Conservation (phyloP, 768 basidiomycete genomes). For the Gymnopilus dilepis region DNA sequence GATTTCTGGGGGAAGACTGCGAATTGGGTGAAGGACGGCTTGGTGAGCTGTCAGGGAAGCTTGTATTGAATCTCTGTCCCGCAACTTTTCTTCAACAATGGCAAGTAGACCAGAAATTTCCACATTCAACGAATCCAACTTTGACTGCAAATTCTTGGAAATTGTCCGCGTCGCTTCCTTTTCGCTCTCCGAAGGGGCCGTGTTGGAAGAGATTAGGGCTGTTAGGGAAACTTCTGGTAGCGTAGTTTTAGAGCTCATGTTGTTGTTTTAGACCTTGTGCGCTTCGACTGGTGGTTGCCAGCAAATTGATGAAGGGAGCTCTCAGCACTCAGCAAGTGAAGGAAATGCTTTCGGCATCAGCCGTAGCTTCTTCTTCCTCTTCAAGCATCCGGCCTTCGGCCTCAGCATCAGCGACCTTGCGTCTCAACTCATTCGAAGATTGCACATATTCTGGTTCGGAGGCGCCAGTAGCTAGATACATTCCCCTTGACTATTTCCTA, state of each 20-base stretch:
- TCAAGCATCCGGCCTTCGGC: no score
- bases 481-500: no score
- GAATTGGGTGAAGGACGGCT: neutral
- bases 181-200: neutral
- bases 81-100: neutral
- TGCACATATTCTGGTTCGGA: no score
- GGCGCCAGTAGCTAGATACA: no score
- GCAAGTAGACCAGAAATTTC: neutral
- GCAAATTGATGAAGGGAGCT: neutral
- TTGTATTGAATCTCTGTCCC: neutral
- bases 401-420: no score
- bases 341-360: no score
- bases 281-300: neutral
- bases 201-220: neutral
- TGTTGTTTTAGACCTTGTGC: neutral
- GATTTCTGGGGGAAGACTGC: neutral
- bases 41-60: neutral
- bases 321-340: no score
- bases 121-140: neutral
- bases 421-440: no score
- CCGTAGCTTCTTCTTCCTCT: no score
- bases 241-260: neutral
- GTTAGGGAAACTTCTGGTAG: neutral
- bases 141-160: neutral
- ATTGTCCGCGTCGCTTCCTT: neutral